Evolutionary conservation across 768 basidiomycete species (phyloP).

Genomic region (Brasilioporus rufonigricans): DNA sequence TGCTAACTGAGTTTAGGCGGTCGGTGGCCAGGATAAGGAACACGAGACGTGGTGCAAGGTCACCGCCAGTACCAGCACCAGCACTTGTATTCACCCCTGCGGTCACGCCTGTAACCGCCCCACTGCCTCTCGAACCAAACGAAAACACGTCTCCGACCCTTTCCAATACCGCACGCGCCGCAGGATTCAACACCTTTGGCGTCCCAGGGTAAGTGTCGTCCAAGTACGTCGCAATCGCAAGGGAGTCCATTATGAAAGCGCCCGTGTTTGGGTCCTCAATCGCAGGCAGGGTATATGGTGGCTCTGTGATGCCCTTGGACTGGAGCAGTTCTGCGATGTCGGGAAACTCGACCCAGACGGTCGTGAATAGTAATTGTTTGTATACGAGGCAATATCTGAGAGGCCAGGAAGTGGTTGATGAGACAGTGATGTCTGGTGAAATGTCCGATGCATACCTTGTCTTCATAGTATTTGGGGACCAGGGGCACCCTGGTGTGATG

Average conservation of each 20-base stretch:
- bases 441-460: constrained; percentile 1
- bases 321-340: constrained; percentile 39
- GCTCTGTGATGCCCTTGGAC: constrained; percentile 25
- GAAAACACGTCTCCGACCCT: constrained; percentile 25
- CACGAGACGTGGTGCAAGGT: constrained; percentile 5
- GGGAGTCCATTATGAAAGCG: constrained; percentile 40
- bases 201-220: constrained; percentile 41
- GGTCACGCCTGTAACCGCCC: neutral
- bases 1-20: constrained; percentile 33
- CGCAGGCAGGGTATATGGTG: constrained; percentile 44
- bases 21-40: constrained; percentile 24
- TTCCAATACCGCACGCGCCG: constrained; percentile 32
- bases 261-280: constrained; percentile 47
- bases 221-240: constrained; percentile 45
- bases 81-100: too few relatives aligned
- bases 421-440: too few relatives aligned
- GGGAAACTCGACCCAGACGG: constrained; percentile 34
- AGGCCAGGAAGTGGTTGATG: neutral
- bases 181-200: constrained; percentile 37
- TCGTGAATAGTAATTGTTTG: constrained; percentile 12
- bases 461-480: constrained; percentile 36
- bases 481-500: constrained; percentile 25
- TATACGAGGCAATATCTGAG: constrained; percentile 16
- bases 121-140: constrained; percentile 1
- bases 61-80: neutral